Evolutionary conservation across 495 filamentous ascomycete genomes (phyloP), one percentile per base, ranked within the genome.

Genomic region (Xylaria nigripes): DNA sequence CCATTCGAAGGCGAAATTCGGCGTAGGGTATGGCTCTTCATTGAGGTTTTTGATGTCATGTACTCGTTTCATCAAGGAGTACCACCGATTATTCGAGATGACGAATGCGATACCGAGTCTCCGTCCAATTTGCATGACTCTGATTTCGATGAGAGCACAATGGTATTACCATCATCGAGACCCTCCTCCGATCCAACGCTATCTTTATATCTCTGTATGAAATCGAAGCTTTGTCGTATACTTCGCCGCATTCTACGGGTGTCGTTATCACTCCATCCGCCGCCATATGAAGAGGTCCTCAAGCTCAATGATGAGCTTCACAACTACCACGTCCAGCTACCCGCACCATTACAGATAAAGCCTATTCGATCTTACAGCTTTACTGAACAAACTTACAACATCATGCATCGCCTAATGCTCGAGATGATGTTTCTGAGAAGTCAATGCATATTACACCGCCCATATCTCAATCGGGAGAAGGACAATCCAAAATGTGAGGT

Each of bases 1-100:
- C 63, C 71, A 0, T 77, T 77, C 51, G 66, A 74, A 41, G 76
- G 66, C 10, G 79, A 82, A 58, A 75, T 79, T 54, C 70, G 79
- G 32, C 68, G 79, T 13, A 68, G 79, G 10, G 60, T 73, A 1
- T 81, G 79, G 73, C 63, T 72, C 49, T 61, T 70, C 16, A 68
- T 82, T 8, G 52, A 71, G 18, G 68, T 72, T 24, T 68, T 77
- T 44, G 79, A 82, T 54, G 58, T 77, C n/a, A 50, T 73, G n/a
- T 64, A 70, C 48, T 69, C 66, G 41, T 76, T 77, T 41, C 76
- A 80, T 48, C 65, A 74, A 51, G 77, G 77, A 12, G 62, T 80
- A 56, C 78, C 77, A 8, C 65, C 69, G 1, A 69, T 73, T 32
- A 67, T 77, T 34, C 64, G 68, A 1, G 57, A 70, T 10, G 67